These are phyloP conservation scores for Cyamopsis tetragonoloba DNA, from an alignment of 306 rosid genomes.

Conservation along the genomic window DNA sequence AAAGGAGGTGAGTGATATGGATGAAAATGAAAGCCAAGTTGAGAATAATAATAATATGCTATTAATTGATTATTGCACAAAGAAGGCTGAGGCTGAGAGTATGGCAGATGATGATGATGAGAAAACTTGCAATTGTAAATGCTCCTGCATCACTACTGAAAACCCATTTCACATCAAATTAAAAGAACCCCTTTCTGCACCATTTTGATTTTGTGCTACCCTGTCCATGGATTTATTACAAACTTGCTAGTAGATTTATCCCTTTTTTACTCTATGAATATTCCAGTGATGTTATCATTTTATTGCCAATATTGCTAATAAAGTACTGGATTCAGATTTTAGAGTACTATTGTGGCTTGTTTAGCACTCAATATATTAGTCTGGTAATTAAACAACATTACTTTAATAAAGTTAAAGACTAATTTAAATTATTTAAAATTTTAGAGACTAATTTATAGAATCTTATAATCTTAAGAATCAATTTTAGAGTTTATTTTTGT, in stretches of 20 bases:
- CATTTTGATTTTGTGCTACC: constrained; percentile 49
- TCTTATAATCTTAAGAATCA: too few species aligned
- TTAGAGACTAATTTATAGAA: too few species aligned
- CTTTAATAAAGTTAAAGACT: too few species aligned
- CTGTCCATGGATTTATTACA: background rate
- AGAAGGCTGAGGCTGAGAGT: constrained; percentile 21
- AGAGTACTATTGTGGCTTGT: too few species aligned
- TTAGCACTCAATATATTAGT: too few species aligned
- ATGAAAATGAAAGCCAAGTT: constrained; percentile 13
- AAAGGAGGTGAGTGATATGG: constrained; percentile 22
- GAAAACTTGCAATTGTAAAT: constrained; percentile 45
- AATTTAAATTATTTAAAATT: too few species aligned
- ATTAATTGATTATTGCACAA: constrained; percentile 8
- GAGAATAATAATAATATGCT: too few species aligned
- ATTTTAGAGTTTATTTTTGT: too few species aligned
- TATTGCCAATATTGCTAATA: too few species aligned
- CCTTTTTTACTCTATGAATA: background rate
- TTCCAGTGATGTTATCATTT: background rate
- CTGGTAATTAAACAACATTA: too few species aligned
- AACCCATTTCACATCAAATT: constrained; percentile 16
- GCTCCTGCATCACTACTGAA: constrained; percentile 25
- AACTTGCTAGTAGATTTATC: background rate
- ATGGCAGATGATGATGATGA: too few species aligned
- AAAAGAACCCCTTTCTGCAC: constrained; percentile 72
- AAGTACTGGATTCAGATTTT: too few species aligned